Percentiles rank a stretch among this genome's conserved stretches.
These are phyloP conservation scores for Quercus suber DNA, from an alignment of 306 rosid species.

Conservation along the genomic window DNA sequence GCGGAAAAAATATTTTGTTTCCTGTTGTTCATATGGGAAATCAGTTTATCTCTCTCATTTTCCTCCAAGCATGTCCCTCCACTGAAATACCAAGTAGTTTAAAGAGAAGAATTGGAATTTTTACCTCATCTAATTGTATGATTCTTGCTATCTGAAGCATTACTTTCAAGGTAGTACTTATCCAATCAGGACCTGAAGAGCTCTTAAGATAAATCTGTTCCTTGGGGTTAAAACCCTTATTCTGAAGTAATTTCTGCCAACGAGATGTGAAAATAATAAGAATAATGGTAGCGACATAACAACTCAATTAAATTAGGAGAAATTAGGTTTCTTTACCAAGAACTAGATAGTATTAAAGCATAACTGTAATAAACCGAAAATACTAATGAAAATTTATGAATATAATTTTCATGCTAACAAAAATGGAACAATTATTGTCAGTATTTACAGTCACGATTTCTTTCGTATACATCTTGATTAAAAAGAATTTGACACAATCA, in stretches of 20 bases:
- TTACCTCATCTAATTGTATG: slow-evolving; percentile 78
- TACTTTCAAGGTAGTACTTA: slow-evolving; percentile 36
- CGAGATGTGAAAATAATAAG: slow-evolving; percentile 18
- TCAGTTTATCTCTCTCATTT: background rate
- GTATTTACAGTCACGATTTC: background rate
- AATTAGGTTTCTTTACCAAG: slow-evolving; percentile 1
- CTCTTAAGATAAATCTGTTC: slow-evolving; percentile 42
- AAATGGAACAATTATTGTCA: background rate
- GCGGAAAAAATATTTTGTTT: background rate
- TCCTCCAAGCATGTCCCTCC: slow-evolving; percentile 10
- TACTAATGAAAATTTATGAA: background rate
- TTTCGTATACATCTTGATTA: slow-evolving; percentile 20
- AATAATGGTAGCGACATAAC: slow-evolving; percentile 7
- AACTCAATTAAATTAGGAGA: slow-evolving; percentile 11
- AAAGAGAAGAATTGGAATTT: slow-evolving; percentile 27
- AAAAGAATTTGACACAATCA: background rate
- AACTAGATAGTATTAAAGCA: background rate
- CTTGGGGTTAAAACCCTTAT: slow-evolving; percentile 54
- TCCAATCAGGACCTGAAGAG: slow-evolving; percentile 33
- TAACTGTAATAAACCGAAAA: background rate
- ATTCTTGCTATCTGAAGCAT: slow-evolving; percentile 65
- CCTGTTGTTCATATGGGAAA: background rate
- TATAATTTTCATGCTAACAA: background rate
- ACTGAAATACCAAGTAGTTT: slow-evolving; percentile 9
- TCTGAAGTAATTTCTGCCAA: slow-evolving; percentile 56